These are phyloP conservation scores for Staphylotrichum tortipilum DNA, from an alignment of 495 filamentous ascomycete genomes.

Conservation along the genomic window DNA sequence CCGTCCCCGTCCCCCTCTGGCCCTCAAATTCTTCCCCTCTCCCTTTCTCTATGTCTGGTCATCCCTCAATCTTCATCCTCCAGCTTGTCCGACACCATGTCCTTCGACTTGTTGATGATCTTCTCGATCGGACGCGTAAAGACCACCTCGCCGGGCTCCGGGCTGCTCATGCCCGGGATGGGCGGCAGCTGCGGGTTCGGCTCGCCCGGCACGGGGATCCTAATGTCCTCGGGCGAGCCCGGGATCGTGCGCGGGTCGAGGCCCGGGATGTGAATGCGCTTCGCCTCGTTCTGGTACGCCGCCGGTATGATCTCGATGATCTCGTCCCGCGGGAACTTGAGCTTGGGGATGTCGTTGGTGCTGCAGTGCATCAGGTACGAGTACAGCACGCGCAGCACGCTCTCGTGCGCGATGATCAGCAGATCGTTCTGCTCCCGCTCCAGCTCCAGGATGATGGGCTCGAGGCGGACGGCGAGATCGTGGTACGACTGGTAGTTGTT, in stretches of 20 bases:
- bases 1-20: background rate
- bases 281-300: slow-evolving; percentile 91
- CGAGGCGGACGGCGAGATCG: slow-evolving; percentile 93
- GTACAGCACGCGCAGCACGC: slow-evolving; percentile 89
- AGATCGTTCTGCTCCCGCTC: slow-evolving; percentile 96
- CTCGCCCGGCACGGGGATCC: slow-evolving; percentile 61
- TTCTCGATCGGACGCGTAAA: slow-evolving; percentile 33
- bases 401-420: slow-evolving; percentile 95
- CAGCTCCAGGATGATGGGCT: slow-evolving; percentile 95
- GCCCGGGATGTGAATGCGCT: slow-evolving; percentile 59
- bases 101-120: slow-evolving; percentile 37
- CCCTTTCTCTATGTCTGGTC: background rate
- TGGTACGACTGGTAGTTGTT: slow-evolving; percentile 99
- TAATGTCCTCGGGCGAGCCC: slow-evolving; percentile 72
- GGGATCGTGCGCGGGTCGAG: slow-evolving; percentile 44
- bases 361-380: slow-evolving; percentile 98
- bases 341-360: slow-evolving; percentile 86
- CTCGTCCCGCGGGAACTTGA: slow-evolving; percentile 91
- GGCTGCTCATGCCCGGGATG: slow-evolving; percentile 27
- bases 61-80: slow-evolving; percentile 35
- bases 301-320: slow-evolving; percentile 98
- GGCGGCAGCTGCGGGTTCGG: slow-evolving; percentile 20
- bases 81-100: slow-evolving; percentile 39
- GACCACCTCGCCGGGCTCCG: slow-evolving; percentile 20
- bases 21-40: background rate